Base-by-base conservation (phyloP, 2,329 filamentous ascomycete genomes). In the Cercospora zeina region DNA sequence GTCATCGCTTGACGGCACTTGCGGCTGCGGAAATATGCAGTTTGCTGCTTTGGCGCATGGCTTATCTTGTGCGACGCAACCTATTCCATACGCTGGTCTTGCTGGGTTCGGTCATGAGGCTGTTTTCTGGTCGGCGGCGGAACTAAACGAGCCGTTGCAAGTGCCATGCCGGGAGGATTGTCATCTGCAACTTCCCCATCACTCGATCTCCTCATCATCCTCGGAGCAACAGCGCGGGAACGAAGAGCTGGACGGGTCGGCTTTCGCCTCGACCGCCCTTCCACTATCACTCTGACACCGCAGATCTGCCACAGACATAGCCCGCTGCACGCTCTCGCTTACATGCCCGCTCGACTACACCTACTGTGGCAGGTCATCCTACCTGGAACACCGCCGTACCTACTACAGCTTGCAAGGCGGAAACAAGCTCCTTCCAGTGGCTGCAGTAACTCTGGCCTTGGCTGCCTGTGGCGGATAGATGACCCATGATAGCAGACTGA, bases 391-490 rank as follows among this genome's bases (percentile, higher is more conserved):
- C 19, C 33, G 24, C 54, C 27, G 54, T 19, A 56, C 36, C 37
- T 39, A 39, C 21, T 19, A 56, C 36, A 39, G 10, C 33, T 16
- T 36, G 16, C 24, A 21, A 27, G 21, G 34, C 49, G 49, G 49
- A 51, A 31, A 31, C 49, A 51, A 51, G 49, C 49, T 24, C 31
- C 54, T 56, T 39, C 33, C 19, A 56, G 21, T 42, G 54, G 14
- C 21, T 39, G 54, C 49, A 51, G n/a, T 13, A 14, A 51, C n/a
- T 39, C 19, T 55, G 21, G 34, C 34, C 34, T 63, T 59, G 57
- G 61, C 61, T 57, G 54, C 47, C 16, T 49, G 62, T 57, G 61
- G 61, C 56, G 61, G 57, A 50, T 58, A 58, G 58, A 63, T 58
- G 54, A 58, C 61, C 11, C 4, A 24, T 21, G 31, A 53, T 34